Evolutionary conservation across 2,329 filamentous ascomycete genomes (phyloP).

Genomic region (Xylariaceae sp.): DNA sequence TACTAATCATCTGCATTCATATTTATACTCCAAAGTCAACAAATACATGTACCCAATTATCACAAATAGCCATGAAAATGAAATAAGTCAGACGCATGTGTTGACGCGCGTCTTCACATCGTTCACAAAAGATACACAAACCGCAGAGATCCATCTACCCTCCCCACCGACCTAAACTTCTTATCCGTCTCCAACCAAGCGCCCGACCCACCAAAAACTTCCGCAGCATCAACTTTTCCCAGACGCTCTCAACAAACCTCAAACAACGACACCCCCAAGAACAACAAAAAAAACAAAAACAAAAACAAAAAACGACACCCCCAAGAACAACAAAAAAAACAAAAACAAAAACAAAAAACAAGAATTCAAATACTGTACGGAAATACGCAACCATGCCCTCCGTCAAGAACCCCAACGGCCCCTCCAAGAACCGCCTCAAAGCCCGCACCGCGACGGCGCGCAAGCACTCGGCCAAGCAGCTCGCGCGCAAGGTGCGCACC

Average conservation of each 20-base stretch:
- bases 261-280: too few species aligned
- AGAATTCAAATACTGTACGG: too few species aligned
- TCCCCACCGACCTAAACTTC: too few species aligned
- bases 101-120: too few species aligned
- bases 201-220: not conserved
- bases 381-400: constrained; percentile 41
- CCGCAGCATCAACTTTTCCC: not conserved
- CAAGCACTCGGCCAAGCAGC: constrained; percentile 33
- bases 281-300: not conserved
- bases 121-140: not conserved
- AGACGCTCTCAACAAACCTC: not conserved
- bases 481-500: constrained; percentile 34
- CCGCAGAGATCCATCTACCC: not conserved
- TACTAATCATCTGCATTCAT: too few species aligned
- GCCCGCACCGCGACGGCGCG: constrained; percentile 43
- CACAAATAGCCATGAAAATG: too few species aligned
- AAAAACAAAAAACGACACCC: not conserved
- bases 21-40: too few species aligned
- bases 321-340: not conserved
- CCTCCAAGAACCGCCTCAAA: constrained; percentile 48
- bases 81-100: too few species aligned
- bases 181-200: not conserved
- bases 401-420: constrained; percentile 54
- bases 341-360: not conserved
- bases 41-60: too few species aligned